These are phyloP conservation scores for Gaertneriomyces semiglobifer DNA, from an alignment of 192 early-diverging fungal species.

Conservation along the genomic window DNA sequence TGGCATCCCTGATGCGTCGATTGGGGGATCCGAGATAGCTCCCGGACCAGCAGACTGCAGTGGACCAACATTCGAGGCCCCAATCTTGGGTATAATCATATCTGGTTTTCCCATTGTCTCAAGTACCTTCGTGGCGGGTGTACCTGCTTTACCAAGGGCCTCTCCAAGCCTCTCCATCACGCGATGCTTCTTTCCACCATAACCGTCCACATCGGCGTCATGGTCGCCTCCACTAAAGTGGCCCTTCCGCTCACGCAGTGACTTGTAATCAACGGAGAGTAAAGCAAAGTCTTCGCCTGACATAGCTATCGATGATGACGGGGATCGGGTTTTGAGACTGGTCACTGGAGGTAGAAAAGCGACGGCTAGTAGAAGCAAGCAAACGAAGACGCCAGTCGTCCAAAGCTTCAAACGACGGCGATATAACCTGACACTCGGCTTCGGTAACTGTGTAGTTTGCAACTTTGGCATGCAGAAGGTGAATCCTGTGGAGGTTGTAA, in stretches of 20 bases:
- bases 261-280: conserved; percentile 16
- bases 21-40: neutral
- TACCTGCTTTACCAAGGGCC: neutral
- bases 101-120: conserved; percentile 26
- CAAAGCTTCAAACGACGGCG: no score
- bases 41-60: conserved; percentile 19
- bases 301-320: no score
- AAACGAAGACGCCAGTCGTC: no score
- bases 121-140: conserved; percentile 14
- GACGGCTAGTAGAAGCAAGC: no score
- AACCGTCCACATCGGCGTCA: conserved; percentile 25
- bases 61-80: conserved; percentile 26
- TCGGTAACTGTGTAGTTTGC: no score
- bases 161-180: conserved; percentile 19
- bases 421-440: no score
- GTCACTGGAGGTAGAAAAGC: no score
- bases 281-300: conserved; percentile 12
- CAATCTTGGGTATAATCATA: conserved; percentile 31
- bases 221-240: conserved; percentile 32
- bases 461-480: no score
- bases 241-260: conserved; percentile 26
- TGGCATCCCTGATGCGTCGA: conserved; percentile 13
- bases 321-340: no score
- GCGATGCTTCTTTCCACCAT: conserved; percentile 26
- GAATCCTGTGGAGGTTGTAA: no score